phyloP scores from a whole-genome alignment of 2,329 filamentous ascomycete species.

The Biscogniauxia marginata region DNA sequence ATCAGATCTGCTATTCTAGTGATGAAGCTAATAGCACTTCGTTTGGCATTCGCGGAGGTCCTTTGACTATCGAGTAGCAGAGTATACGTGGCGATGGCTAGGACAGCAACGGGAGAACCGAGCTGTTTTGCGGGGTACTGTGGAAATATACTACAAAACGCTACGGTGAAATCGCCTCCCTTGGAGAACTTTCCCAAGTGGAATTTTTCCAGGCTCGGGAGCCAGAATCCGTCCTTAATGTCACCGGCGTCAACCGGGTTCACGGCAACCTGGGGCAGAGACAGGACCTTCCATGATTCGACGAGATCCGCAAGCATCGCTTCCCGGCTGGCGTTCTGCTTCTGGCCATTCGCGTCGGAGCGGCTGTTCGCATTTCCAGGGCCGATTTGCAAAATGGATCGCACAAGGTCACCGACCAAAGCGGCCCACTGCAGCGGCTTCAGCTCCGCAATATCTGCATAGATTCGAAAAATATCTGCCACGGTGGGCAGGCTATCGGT shows the following conservation, averaged over 20 bases:
- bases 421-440: conserved; percentile 33
- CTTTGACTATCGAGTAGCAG: conserved; percentile 35
- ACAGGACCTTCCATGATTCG: conserved; percentile 41
- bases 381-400: conserved; percentile 32
- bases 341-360: conserved; percentile 29
- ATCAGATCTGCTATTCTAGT: conserved; percentile 26
- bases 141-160: conserved; percentile 37
- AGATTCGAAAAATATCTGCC: conserved; percentile 38
- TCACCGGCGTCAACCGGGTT: conserved; percentile 16
- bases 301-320: conserved; percentile 39
- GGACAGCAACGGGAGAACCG: conserved; percentile 27
- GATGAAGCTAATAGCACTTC: conserved; percentile 26
- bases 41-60: conserved; percentile 18
- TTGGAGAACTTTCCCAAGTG: conserved; percentile 16
- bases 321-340: conserved; percentile 29
- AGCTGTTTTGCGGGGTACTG: conserved; percentile 29
- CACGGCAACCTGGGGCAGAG: conserved; percentile 32
- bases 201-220: conserved; percentile 26
- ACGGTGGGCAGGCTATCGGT: conserved; percentile 35
- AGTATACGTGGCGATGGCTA: conserved; percentile 39
- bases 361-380: conserved; percentile 25
- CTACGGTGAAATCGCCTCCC: conserved; percentile 25
- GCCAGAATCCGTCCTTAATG: conserved; percentile 29
- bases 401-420: conserved; percentile 35
- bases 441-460: conserved; percentile 36